Percentiles rank a stretch among this genome's conserved stretches.
phyloP scores from a whole-genome alignment of 2,329 filamentous ascomycete genomes.

The Ceratocystis cubensis region DNA sequence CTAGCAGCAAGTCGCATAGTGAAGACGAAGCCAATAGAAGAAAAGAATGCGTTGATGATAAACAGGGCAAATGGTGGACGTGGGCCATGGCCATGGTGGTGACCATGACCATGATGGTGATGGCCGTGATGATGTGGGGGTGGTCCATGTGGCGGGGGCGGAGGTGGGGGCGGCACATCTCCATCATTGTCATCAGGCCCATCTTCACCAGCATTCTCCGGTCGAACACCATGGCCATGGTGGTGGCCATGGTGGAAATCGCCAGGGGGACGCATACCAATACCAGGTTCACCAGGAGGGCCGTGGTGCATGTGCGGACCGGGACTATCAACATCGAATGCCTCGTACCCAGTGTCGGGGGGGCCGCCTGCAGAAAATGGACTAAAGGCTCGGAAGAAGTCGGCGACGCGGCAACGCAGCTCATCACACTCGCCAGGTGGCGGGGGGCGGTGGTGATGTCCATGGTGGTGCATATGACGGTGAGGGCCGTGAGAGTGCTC shows the following conservation, averaged over 20 bases:
- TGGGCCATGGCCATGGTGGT: not conserved
- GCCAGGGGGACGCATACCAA: constrained; percentile 17
- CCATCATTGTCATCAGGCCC: not conserved
- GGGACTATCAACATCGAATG: not conserved
- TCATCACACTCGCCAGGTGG: not conserved
- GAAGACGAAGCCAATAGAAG: constrained; percentile 13
- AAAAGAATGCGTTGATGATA: constrained; percentile 14
- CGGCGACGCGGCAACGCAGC: not conserved
- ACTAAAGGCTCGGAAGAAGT: not conserved
- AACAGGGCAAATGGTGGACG: constrained; percentile 8
- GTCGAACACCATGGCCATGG: not conserved
- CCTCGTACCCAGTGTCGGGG: not conserved
- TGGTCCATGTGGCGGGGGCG: not conserved
- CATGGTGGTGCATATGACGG: not conserved
- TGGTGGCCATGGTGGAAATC: constrained; percentile 12
- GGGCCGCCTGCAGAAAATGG: not conserved
- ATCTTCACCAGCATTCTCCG: not conserved
- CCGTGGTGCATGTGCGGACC: constrained; percentile 16
- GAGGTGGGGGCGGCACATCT: not conserved
- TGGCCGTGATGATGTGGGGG: constrained; percentile 6
- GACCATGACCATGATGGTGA: not conserved
- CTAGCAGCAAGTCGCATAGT: constrained; percentile 4
- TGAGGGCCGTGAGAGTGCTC: not conserved
- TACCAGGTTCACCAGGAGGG: constrained; percentile 14
- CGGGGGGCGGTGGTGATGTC: not conserved